Percentiles rank a stretch among this genome's conserved stretches.
Evolutionary conservation across 495 filamentous ascomycete genomes (phyloP).

Genomic region (Penicillium antarcticum): DNA sequence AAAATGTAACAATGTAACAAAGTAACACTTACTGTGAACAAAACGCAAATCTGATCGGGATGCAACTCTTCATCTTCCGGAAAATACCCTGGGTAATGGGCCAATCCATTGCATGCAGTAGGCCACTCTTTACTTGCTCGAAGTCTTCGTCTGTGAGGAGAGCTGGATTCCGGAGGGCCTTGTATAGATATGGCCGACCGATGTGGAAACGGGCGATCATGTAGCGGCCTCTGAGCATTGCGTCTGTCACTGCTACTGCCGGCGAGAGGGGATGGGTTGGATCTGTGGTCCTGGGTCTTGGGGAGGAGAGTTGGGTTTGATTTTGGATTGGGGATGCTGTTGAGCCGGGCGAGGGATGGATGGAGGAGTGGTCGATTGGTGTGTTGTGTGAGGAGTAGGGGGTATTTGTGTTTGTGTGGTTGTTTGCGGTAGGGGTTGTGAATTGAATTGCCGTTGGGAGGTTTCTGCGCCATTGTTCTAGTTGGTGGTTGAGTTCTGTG

Average conservation of each 20-base stretch:
- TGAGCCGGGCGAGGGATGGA: conserved; percentile 24
- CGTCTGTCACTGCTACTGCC: conserved; percentile 41
- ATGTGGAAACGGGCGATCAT: conserved; percentile 50
- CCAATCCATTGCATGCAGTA: conserved; percentile 46
- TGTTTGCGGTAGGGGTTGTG: conserved; percentile 11
- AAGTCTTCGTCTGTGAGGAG: conserved; percentile 42
- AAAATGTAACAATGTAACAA: neutral
- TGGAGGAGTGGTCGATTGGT: conserved; percentile 6
- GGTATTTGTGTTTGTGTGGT: conserved; percentile 14
- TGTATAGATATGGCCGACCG: conserved; percentile 47
- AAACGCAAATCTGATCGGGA: conserved; percentile 47
- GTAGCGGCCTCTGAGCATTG: conserved; percentile 44
- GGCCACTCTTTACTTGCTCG: conserved; percentile 41
- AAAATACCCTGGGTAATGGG: conserved; percentile 42
- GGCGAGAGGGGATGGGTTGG: conserved; percentile 32
- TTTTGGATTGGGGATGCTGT: conserved; percentile 26
- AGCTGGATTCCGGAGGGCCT: conserved; percentile 40
- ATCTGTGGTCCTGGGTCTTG: conserved; percentile 10
- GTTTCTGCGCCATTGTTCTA: conserved; percentile 46
- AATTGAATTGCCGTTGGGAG: conserved; percentile 43
- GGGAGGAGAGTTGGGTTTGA: conserved; percentile 19
- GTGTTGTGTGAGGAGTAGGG: conserved; percentile 15
- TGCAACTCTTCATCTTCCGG: conserved; percentile 45
- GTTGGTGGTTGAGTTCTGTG: conserved; percentile 43
- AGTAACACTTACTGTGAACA: conserved; percentile 41